Evolutionary conservation across 2,329 filamentous ascomycete genomes (phyloP).

Genomic region (Fusarium setosum): DNA sequence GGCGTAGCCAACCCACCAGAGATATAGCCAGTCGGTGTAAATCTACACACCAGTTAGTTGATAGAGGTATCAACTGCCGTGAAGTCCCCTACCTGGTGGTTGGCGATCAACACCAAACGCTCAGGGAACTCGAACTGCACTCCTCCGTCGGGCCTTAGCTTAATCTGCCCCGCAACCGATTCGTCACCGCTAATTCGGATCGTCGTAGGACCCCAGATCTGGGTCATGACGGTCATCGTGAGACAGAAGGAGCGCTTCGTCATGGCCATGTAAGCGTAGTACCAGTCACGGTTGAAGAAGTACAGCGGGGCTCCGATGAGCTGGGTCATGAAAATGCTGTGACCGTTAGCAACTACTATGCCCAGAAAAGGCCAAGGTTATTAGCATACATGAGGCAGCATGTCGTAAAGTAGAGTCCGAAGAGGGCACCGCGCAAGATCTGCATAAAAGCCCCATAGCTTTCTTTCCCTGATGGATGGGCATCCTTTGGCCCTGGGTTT

Average conservation of each 20-base stretch:
- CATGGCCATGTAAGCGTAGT: conserved; percentile 87
- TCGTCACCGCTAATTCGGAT: conserved; percentile 87
- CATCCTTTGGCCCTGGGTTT: conserved; percentile 20
- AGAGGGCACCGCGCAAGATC: conserved; percentile 62
- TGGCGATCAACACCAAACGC: conserved; percentile 84
- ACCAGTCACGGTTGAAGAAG: conserved; percentile 79
- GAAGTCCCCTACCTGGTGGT: conserved; percentile 74
- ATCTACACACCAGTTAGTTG: conserved; percentile 61
- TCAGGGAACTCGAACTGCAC: conserved; percentile 85
- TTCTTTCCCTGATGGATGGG: conserved; percentile 66
- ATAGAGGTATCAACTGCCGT: conserved; percentile 4
- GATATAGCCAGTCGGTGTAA: conserved; percentile 91
- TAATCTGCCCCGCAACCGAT: conserved; percentile 81
- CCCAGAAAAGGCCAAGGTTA: neutral
- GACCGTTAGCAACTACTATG: conserved; percentile 14
- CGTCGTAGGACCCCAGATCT: conserved; percentile 87
- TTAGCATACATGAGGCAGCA: conserved; percentile 61
- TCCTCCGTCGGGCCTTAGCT: conserved; percentile 75
- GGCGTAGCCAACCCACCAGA: conserved; percentile 95
- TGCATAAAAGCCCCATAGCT: conserved; percentile 64
- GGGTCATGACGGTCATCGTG: conserved; percentile 81
- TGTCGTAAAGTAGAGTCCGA: conserved; percentile 63
- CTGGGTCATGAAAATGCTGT: conserved; percentile 76
- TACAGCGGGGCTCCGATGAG: conserved; percentile 82
- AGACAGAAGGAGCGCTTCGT: conserved; percentile 88